Evolutionary conservation across 495 filamentous ascomycete species (phyloP).

Genomic region (Annulohypoxylon stygium): DNA sequence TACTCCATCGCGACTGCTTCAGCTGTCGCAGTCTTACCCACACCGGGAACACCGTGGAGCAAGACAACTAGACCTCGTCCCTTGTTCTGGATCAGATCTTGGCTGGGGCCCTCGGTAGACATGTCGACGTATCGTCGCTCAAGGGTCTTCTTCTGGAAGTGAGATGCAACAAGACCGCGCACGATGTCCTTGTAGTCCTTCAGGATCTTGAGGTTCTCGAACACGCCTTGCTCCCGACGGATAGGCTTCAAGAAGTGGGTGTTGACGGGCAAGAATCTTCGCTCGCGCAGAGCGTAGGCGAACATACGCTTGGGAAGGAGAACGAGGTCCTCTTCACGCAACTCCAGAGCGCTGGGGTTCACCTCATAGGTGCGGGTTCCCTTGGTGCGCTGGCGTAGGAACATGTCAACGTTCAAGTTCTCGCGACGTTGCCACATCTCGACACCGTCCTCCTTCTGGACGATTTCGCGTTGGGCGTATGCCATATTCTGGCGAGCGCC

Average conservation of each 20-base stretch:
- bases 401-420: constrained; percentile 49
- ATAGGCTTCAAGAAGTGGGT: constrained; percentile 57
- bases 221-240: constrained; percentile 59
- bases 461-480: constrained; percentile 49
- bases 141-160: constrained; percentile 54
- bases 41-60: constrained; percentile 68
- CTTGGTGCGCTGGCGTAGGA: constrained; percentile 52
- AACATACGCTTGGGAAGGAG: constrained; percentile 57
- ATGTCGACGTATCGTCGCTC: constrained; percentile 70
- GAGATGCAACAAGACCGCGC: constrained; percentile 61
- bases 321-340: constrained; percentile 53
- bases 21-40: constrained; percentile 73
- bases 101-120: constrained; percentile 62
- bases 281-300: constrained; percentile 56
- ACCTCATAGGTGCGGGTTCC: constrained; percentile 40
- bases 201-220: constrained; percentile 68
- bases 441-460: constrained; percentile 49
- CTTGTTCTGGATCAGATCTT: constrained; percentile 69
- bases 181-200: constrained; percentile 66
- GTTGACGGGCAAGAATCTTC: constrained; percentile 55
- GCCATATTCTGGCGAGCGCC: constrained; percentile 39
- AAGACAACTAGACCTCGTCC: constrained; percentile 67
- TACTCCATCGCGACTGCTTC: constrained; percentile 64
- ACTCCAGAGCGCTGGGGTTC: constrained; percentile 39
- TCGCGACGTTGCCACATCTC: constrained; percentile 50